Percentiles rank a stretch among this genome's conserved stretches.
Conservation (phyloP, 2,329 filamentous ascomycete species). For the Bimuria novae-zelandiae region DNA sequence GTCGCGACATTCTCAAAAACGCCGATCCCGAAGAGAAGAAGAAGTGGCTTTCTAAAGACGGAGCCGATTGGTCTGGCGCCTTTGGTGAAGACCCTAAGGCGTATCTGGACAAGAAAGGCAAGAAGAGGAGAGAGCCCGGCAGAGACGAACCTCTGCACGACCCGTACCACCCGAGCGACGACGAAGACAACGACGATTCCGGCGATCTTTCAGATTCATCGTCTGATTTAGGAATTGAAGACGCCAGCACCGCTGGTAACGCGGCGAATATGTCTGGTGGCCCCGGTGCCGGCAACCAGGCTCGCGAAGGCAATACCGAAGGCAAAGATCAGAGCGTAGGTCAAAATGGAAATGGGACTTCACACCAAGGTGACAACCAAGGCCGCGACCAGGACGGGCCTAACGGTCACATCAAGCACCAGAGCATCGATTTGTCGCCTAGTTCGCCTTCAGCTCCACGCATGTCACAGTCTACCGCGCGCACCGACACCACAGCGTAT, state of each 20-base stretch:
- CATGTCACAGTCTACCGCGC: slow-evolving; percentile 30
- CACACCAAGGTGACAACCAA: slow-evolving; percentile 6
- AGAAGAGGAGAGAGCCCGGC: slow-evolving; percentile 62
- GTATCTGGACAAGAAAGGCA: slow-evolving; percentile 58
- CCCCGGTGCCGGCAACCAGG: slow-evolving; percentile 16
- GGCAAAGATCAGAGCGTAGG: slow-evolving; percentile 1
- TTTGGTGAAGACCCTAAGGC: slow-evolving; percentile 77
- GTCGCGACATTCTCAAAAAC: slow-evolving; percentile 77
- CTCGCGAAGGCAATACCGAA: slow-evolving; percentile 11
- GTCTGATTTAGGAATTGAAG: slow-evolving; percentile 63
- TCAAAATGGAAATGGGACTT: background rate
- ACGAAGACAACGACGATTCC: slow-evolving; percentile 48
- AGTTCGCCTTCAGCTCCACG: slow-evolving; percentile 17
- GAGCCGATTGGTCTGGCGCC: slow-evolving; percentile 83
- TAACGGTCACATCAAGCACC: slow-evolving; percentile 22
- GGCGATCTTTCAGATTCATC: slow-evolving; percentile 49
- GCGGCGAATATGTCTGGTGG: slow-evolving; percentile 29
- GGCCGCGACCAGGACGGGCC: background rate
- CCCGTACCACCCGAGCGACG: slow-evolving; percentile 53
- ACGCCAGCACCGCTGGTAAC: slow-evolving; percentile 50
- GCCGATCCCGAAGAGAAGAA: slow-evolving; percentile 73
- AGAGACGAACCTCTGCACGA: slow-evolving; percentile 57
- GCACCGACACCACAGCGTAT: slow-evolving; percentile 24
- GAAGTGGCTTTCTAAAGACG: slow-evolving; percentile 78
- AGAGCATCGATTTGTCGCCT: slow-evolving; percentile 36